Conservation (phyloP, 106 monocot genomes). For the Cymbidium sinense region DNA sequence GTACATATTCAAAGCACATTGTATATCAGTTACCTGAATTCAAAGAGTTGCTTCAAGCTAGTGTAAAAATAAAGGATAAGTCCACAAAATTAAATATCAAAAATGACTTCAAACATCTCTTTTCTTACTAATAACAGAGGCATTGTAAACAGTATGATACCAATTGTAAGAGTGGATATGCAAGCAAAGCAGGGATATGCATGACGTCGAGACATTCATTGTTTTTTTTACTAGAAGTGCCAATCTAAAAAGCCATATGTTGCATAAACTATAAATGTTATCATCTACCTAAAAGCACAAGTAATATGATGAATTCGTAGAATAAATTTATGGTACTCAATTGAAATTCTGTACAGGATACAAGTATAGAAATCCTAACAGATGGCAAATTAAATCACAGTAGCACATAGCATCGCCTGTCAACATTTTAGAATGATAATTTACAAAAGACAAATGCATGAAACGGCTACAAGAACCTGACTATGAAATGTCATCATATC, state of each 20-base stretch:
- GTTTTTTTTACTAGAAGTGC: background rate
- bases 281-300: background rate
- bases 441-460: background rate
- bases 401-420: background rate
- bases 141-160: too few relatives aligned
- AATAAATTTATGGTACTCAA: background rate
- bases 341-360: background rate
- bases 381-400: background rate
- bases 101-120: too few relatives aligned
- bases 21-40: too few relatives aligned
- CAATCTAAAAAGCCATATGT: background rate
- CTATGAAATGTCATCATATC: background rate
- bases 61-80: too few relatives aligned
- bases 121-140: too few relatives aligned
- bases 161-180: too few relatives aligned
- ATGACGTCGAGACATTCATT: too few relatives aligned
- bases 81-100: too few relatives aligned
- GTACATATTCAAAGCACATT: too few relatives aligned
- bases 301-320: background rate
- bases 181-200: too few relatives aligned
- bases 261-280: background rate
- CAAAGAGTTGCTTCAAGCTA: too few relatives aligned
- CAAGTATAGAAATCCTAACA: background rate
- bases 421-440: background rate
- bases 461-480: background rate